phyloP scores from a whole-genome alignment of 2,329 filamentous ascomycete genomes.

The Penicillium corylophilum region DNA sequence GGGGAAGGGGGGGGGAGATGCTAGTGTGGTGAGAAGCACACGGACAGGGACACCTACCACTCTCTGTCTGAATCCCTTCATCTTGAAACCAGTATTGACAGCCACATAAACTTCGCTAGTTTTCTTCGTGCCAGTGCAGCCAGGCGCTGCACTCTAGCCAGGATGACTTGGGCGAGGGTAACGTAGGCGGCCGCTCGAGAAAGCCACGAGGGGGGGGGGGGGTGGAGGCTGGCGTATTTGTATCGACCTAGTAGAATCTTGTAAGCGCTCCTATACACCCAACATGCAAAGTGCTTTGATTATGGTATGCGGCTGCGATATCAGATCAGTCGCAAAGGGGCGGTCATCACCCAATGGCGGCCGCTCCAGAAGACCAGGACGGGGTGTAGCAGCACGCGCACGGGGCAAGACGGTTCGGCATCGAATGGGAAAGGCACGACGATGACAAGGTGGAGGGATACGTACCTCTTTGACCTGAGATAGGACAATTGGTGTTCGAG shows the following conservation, averaged over 20 bases:
- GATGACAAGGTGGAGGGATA: neutral
- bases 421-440: slow-evolving; percentile 9
- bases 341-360: slow-evolving; percentile 14
- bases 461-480: slow-evolving; percentile 16
- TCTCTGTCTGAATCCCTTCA: slow-evolving; percentile 98
- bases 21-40: slow-evolving; percentile 24
- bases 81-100: slow-evolving; percentile 54
- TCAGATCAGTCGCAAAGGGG: neutral
- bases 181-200: slow-evolving; percentile 23
- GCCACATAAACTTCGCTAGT: slow-evolving; percentile 37
- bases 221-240: slow-evolving; percentile 27
- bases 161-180: slow-evolving; percentile 25
- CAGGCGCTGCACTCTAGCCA: slow-evolving; percentile 36
- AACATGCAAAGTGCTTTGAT: neutral
- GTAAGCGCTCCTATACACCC: slow-evolving; percentile 29
- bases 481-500: slow-evolving; percentile 20
- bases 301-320: neutral
- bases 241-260: slow-evolving; percentile 28
- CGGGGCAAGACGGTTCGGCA: slow-evolving; percentile 19
- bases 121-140: slow-evolving; percentile 37
- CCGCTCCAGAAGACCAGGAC: slow-evolving; percentile 4
- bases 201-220: slow-evolving; percentile 25
- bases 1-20: slow-evolving; percentile 27
- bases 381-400: slow-evolving; percentile 24
- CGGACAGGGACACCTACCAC: slow-evolving; percentile 66